Evolutionary conservation across 225 moss, liverwort and hornwort genomes (phyloP).

Genomic region (Pseudisothecium myosuroides): DNA sequence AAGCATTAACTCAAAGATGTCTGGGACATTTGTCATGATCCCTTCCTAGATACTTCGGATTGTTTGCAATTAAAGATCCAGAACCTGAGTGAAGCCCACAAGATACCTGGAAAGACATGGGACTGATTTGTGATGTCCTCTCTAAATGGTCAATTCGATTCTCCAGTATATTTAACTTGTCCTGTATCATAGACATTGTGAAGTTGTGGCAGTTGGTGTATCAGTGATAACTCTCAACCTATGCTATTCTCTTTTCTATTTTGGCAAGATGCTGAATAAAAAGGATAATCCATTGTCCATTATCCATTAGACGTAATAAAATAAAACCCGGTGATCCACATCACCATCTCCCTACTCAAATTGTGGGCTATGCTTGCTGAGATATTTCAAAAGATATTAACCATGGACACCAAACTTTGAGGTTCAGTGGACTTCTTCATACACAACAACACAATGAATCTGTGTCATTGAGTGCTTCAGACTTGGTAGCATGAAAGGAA

Average conservation of each 20-base stretch:
- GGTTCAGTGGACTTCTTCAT: background rate
- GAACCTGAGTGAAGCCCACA: background rate
- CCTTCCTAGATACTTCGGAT: background rate
- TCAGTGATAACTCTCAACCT: background rate
- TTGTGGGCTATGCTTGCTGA: background rate
- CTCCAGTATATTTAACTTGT: conserved; percentile 26
- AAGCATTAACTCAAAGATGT: background rate
- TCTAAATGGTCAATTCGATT: conserved; percentile 36
- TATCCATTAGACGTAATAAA: background rate
- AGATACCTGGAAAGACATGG: conserved; percentile 19
- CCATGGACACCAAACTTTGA: background rate
- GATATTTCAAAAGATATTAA: background rate
- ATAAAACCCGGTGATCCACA: background rate
- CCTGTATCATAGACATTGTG: conserved; percentile 6
- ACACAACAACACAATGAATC: background rate
- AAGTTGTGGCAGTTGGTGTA: background rate
- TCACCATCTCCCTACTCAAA: background rate
- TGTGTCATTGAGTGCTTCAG: background rate
- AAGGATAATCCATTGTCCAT: background rate
- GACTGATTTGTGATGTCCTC: conserved; percentile 36
- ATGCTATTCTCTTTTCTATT: background rate
- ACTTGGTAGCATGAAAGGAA: background rate
- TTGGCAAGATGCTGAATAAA: background rate
- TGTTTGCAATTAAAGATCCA: background rate
- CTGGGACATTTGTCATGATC: background rate